phyloP scores from a whole-genome alignment of 768 basidiomycete genomes.

The Leucocoprinus sp. region DNA sequence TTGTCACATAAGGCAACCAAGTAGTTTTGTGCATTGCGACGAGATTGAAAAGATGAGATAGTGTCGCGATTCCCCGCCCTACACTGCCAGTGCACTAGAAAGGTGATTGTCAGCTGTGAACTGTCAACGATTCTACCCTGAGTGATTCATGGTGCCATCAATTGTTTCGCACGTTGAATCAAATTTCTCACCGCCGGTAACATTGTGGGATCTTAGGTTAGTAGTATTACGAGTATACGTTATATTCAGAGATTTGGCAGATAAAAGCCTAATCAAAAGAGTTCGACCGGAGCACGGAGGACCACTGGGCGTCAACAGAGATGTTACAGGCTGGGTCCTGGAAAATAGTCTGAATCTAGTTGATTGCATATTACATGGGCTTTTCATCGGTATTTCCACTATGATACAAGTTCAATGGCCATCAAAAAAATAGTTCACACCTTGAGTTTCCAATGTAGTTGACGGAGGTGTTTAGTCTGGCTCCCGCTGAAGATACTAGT shows the following conservation, averaged over 20 bases:
- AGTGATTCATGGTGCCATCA: slow-evolving; percentile 1
- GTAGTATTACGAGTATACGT: neutral
- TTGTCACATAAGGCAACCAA: neutral
- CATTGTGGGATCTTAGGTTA: neutral
- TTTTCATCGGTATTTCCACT: too few species aligned
- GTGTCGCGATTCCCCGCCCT: too few species aligned
- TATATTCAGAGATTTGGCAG: slow-evolving; percentile 1
- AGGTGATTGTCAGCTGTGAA: neutral
- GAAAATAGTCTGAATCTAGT: too few species aligned
- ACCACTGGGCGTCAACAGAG: slow-evolving; percentile 1
- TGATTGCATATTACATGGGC: too few species aligned
- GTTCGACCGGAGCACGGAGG: slow-evolving; percentile 10
- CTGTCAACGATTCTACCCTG: neutral
- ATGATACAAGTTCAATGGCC: too few species aligned
- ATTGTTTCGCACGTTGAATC: neutral
- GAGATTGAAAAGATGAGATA: too few species aligned
- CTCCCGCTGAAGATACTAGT: too few species aligned
- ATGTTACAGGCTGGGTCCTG: too few species aligned
- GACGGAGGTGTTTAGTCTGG: too few species aligned
- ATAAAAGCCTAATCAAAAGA: slow-evolving; percentile 7
- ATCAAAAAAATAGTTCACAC: too few species aligned
- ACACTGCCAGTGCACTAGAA: neutral
- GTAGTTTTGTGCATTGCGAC: too few species aligned
- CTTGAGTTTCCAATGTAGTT: too few species aligned
- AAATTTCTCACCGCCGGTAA: neutral